These are phyloP conservation scores for Neonectria faginata DNA, from an alignment of 2,329 filamentous ascomycete species.

Conservation along the genomic window DNA sequence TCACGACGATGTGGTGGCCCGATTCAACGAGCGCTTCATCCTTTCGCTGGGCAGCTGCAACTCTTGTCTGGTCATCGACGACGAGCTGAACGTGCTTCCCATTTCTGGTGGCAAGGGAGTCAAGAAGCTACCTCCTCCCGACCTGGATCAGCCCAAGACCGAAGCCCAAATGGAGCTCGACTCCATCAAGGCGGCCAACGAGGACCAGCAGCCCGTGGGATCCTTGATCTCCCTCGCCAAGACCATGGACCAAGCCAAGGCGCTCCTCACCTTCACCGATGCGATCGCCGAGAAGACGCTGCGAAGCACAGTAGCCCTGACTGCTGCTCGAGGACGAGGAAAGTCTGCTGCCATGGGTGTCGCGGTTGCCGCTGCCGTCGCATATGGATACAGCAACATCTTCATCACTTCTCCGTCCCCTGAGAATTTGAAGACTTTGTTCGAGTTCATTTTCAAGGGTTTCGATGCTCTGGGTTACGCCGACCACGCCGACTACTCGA, in stretches of 20 bases:
- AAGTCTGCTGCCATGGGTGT: constrained; percentile 97
- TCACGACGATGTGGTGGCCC: constrained; percentile 91
- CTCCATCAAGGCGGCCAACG: constrained; percentile 86
- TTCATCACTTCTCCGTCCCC: constrained; percentile 98
- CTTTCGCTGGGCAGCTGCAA: constrained; percentile 95
- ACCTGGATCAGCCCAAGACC: constrained; percentile 78
- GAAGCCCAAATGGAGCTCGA: constrained; percentile 81
- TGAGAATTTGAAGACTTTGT: constrained; percentile 98
- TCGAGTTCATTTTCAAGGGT: constrained; percentile 98
- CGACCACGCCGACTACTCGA: constrained; percentile 97
- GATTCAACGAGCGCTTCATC: constrained; percentile 98
- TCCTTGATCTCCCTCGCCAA: constrained; percentile 85
- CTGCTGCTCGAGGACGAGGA: constrained; percentile 92
- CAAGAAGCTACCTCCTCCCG: constrained; percentile 80
- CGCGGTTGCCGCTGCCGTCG: constrained; percentile 91
- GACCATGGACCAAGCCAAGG: constrained; percentile 96
- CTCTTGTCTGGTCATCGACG: constrained; percentile 94
- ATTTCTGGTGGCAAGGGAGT: constrained; percentile 96
- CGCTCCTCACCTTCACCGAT: constrained; percentile 95
- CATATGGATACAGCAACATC: constrained; percentile 98
- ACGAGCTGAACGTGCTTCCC: constrained; percentile 96
- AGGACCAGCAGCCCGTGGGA: constrained; percentile 87
- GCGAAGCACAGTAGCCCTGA: constrained; percentile 91
- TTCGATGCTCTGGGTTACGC: constrained; percentile 95
- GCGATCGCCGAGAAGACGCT: constrained; percentile 96